These are phyloP conservation scores for Leptographium lundbergii DNA, from an alignment of 2,329 filamentous ascomycete genomes.

Conservation along the genomic window DNA sequence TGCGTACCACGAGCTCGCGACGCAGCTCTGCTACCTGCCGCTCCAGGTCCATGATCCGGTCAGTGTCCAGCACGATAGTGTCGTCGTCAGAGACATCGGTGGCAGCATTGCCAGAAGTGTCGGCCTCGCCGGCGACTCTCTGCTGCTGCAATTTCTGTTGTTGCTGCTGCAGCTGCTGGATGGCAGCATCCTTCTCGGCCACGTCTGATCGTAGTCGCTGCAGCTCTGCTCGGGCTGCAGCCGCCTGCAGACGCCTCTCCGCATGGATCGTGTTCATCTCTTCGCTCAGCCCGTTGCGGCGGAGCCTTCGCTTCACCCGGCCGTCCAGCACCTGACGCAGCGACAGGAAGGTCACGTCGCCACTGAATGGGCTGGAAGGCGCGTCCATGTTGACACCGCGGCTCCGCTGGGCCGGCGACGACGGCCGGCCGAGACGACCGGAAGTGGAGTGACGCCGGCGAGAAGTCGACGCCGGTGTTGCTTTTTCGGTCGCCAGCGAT, in stretches of 20 bases:
- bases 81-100: constrained; percentile 20
- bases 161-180: constrained; percentile 18
- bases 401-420: background rate
- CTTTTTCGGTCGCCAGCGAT: constrained; percentile 20
- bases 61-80: constrained; percentile 35
- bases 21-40: constrained; percentile 21
- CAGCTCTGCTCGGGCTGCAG: constrained; percentile 32
- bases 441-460: constrained; percentile 35
- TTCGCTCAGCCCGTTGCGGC: constrained; percentile 43
- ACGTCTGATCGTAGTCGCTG: constrained; percentile 35
- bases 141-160: background rate
- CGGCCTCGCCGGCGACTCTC: background rate
- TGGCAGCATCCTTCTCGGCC: constrained; percentile 36
- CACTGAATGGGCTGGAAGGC: constrained; percentile 17
- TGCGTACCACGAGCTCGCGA: constrained; percentile 14
- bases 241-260: constrained; percentile 29
- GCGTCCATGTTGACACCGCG: constrained; percentile 4
- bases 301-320: constrained; percentile 42
- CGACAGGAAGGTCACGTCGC: constrained; percentile 31
- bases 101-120: background rate
- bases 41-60: constrained; percentile 24
- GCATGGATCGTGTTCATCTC: constrained; percentile 41
- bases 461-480: constrained; percentile 16
- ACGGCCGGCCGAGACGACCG: constrained; percentile 5
- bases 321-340: constrained; percentile 44